Evolutionary conservation across 148 eudicot species (phyloP).

Genomic region (Rhododendron simsii): DNA sequence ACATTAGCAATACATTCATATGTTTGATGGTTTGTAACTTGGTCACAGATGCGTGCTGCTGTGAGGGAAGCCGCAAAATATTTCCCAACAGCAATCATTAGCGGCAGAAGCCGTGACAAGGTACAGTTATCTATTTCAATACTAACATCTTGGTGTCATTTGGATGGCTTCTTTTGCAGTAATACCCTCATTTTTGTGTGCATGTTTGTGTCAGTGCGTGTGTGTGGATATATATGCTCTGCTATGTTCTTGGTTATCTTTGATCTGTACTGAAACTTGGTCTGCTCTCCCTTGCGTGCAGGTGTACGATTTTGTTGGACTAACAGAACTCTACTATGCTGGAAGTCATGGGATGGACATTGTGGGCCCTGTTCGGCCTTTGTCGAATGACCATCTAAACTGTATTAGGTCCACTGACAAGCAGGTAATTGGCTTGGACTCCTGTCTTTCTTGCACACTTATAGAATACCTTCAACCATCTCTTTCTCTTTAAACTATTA

Average conservation of each 20-base stretch:
- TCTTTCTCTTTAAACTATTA: neutral
- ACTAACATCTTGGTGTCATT: neutral
- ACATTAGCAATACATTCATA: neutral
- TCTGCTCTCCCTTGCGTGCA: slow-evolving; percentile 23
- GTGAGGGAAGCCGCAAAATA: slow-evolving; percentile 71
- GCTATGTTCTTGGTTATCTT: neutral
- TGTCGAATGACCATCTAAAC: slow-evolving; percentile 46
- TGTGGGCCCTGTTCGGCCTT: slow-evolving; percentile 66
- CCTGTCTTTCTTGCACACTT: neutral
- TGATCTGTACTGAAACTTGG: neutral
- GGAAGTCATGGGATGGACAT: slow-evolving; percentile 99
- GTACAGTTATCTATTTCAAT: slow-evolving; percentile 21
- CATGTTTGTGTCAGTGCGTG: neutral
- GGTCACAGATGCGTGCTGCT: slow-evolving; percentile 79
- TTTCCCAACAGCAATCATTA: slow-evolving; percentile 89
- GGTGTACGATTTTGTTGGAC: slow-evolving; percentile 86
- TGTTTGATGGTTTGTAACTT: neutral
- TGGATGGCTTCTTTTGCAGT: neutral
- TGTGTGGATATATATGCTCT: neutral
- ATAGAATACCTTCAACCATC: neutral
- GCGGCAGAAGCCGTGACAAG: slow-evolving; percentile 98
- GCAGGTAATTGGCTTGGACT: slow-evolving; percentile 43
- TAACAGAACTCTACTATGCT: slow-evolving; percentile 86
- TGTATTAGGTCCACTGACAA: slow-evolving; percentile 62
- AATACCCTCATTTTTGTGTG: neutral